These are phyloP conservation scores for Trichophyton simii DNA, from an alignment of 2,329 filamentous ascomycete genomes.

Conservation along the genomic window DNA sequence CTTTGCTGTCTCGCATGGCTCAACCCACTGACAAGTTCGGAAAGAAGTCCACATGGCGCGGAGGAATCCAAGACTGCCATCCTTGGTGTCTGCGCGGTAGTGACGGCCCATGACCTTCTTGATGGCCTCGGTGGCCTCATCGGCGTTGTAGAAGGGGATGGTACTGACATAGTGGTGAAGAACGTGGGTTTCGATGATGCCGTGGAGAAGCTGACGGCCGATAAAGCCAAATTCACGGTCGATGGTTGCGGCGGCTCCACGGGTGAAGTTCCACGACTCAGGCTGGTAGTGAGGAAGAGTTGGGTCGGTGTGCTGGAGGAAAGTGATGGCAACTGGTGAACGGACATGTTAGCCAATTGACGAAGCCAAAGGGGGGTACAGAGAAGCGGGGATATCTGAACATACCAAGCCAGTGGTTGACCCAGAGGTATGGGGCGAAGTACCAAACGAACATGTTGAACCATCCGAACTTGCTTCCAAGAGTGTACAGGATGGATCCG, in stretches of 20 bases:
- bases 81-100: conserved; percentile 73
- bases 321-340: conserved; percentile 76
- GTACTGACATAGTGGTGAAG: conserved; percentile 94
- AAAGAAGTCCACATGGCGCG: conserved; percentile 67
- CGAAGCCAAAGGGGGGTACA: neutral
- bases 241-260: conserved; percentile 87
- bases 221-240: conserved; percentile 97
- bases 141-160: conserved; percentile 94
- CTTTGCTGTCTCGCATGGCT: conserved; percentile 69
- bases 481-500: conserved; percentile 48
- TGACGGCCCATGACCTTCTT: conserved; percentile 89
- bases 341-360: neutral
- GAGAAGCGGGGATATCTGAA: conserved; percentile 15
- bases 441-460: conserved; percentile 89
- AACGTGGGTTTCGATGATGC: conserved; percentile 95
- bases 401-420: conserved; percentile 97
- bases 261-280: conserved; percentile 81
- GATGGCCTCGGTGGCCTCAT: conserved; percentile 89
- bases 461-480: conserved; percentile 70
- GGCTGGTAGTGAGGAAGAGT: conserved; percentile 83
- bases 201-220: conserved; percentile 79
- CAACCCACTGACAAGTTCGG: conserved; percentile 92
- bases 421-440: conserved; percentile 87
- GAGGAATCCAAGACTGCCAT: conserved; percentile 71
- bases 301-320: conserved; percentile 92